Conservation (phyloP, 495 filamentous ascomycete species). For the Penicillium parvum region DNA sequence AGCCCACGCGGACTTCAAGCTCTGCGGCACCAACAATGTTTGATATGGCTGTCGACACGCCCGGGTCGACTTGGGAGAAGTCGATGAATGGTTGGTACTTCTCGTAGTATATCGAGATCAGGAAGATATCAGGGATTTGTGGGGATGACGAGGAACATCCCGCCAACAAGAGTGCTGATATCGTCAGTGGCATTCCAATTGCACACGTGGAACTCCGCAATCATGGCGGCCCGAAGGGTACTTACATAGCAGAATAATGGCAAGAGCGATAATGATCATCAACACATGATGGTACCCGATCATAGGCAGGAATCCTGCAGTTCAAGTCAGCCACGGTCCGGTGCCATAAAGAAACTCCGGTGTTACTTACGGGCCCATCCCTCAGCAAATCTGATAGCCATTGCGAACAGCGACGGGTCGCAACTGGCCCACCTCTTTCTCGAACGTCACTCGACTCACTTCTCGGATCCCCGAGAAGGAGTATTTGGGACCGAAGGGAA, state of each 20-base stretch:
- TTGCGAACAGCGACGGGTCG: constrained; percentile 17
- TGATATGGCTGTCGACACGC: constrained; percentile 62
- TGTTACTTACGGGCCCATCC: constrained; percentile 33
- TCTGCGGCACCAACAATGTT: constrained; percentile 61
- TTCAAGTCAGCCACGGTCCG: not conserved
- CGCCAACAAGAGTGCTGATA: constrained; percentile 58
- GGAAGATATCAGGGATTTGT: constrained; percentile 63
- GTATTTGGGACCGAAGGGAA: constrained; percentile 9
- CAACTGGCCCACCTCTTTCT: constrained; percentile 14
- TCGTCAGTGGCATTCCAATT: constrained; percentile 23
- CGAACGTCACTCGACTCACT: constrained; percentile 32
- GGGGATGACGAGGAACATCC: constrained; percentile 68
- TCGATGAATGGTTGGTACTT: constrained; percentile 58
- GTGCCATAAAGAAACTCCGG: too few relatives aligned
- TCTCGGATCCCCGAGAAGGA: constrained; percentile 50
- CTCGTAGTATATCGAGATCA: constrained; percentile 67
- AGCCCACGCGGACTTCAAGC: constrained; percentile 66
- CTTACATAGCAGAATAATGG: constrained; percentile 95
- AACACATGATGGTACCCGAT: constrained; percentile 98
- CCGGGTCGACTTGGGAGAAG: constrained; percentile 77
- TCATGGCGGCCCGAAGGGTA: constrained; percentile 4
- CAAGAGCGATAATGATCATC: constrained; percentile 92
- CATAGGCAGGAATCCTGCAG: constrained; percentile 82
- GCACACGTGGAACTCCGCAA: not conserved
- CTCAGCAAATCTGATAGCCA: constrained; percentile 26